phyloP scores from a whole-genome alignment of 108 stramenopile genomes.

The Aurantiochytrium sp. region DNA sequence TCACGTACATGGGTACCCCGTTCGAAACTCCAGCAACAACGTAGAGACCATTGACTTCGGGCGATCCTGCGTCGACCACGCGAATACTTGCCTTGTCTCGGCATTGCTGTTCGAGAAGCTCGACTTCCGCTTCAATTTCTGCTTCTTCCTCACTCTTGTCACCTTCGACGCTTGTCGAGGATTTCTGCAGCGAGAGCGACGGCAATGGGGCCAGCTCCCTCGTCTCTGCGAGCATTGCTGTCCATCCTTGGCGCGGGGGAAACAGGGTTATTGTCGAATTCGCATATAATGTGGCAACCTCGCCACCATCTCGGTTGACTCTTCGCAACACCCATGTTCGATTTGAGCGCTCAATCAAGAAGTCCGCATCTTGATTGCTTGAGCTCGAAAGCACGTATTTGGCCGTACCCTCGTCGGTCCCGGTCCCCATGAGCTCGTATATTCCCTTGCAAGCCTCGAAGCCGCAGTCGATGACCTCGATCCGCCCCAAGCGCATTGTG shows the following conservation, averaged over 20 bases:
- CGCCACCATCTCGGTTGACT: not conserved
- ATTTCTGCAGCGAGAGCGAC: not conserved
- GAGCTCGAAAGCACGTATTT: not conserved
- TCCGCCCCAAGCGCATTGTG: not conserved
- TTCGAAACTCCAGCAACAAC: not conserved
- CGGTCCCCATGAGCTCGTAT: not conserved
- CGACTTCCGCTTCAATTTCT: not conserved
- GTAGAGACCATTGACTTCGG: not conserved
- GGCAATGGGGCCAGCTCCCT: not conserved
- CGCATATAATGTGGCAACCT: not conserved
- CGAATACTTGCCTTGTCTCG: not conserved
- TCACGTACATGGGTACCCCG: not conserved
- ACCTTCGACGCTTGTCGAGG: not conserved
- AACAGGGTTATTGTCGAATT: not conserved
- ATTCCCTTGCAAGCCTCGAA: not conserved
- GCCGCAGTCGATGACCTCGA: not conserved
- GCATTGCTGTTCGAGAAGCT: not conserved
- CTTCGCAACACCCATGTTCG: not conserved
- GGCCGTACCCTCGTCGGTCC: not conserved
- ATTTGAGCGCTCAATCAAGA: not conserved
- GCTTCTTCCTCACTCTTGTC: not conserved
- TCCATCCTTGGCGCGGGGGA: not conserved
- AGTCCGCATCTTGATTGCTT: not conserved
- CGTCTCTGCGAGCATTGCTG: no score
- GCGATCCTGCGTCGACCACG: not conserved